A percentile compares a stretch with the other conserved stretches of the same genome.
These are phyloP conservation scores for Daldinia eschscholtzii DNA, from an alignment of 2,329 filamentous ascomycete genomes.

Conservation along the genomic window DNA sequence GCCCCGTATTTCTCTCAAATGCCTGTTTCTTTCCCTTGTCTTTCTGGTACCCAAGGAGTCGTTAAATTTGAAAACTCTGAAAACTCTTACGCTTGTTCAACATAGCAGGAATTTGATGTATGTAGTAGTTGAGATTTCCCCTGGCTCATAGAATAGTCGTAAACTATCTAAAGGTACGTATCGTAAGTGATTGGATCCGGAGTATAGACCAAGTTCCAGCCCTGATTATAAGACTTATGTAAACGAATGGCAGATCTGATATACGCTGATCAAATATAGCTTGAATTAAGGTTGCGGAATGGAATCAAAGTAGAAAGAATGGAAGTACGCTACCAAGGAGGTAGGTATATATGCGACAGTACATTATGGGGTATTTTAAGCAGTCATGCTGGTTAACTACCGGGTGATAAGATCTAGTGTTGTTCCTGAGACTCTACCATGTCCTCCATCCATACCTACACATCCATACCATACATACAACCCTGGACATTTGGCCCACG, in stretches of 20 bases:
- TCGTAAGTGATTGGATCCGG: background rate
- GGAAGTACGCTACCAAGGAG: background rate
- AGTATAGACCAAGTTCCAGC: constrained; percentile 7
- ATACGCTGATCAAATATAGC: background rate
- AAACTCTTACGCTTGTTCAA: constrained; percentile 9
- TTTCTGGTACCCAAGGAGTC: background rate
- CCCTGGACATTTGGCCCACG: background rate
- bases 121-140: background rate
- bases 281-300: background rate
- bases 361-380: constrained; percentile 1
- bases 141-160: background rate
- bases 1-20: constrained; percentile 7
- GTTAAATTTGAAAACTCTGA: background rate
- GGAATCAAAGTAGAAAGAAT: background rate
- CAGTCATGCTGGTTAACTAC: background rate
- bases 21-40: constrained; percentile 1
- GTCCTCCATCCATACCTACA: background rate
- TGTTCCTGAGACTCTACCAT: constrained; percentile 9
- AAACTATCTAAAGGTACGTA: background rate
- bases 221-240: constrained; percentile 9
- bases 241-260: constrained; percentile 3
- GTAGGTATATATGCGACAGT: background rate
- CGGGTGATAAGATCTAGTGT: constrained; percentile 3
- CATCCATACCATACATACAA: background rate
- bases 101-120: background rate